Conservation (phyloP, 129 eudicot genomes). For the Glebionis coronaria region DNA sequence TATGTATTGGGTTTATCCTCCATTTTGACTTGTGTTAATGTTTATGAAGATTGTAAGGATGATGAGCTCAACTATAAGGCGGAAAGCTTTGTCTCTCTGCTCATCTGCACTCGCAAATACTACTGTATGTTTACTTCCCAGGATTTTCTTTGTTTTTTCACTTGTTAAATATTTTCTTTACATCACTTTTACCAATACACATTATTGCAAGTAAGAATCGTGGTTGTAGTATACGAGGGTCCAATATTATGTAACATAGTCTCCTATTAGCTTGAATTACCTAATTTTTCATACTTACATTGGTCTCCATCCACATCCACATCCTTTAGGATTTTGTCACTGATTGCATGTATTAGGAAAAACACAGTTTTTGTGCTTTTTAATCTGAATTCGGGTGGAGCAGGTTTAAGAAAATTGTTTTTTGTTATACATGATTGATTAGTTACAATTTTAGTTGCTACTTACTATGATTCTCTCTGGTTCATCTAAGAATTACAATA, state of each 20-base stretch:
- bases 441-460: not conserved
- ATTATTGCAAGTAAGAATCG: no score
- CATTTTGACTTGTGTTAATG: no score
- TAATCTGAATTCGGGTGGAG: no score
- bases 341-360: not conserved
- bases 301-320: no score
- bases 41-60: slow-evolving; percentile 28
- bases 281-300: no score
- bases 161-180: not conserved
- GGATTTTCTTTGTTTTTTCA: not conserved
- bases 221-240: no score
- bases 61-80: slow-evolving; percentile 35
- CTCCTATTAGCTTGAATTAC: no score
- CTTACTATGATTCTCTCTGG: not conserved
- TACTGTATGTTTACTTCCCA: slow-evolving; percentile 23
- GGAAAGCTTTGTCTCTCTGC: slow-evolving; percentile 34
- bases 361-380: not conserved
- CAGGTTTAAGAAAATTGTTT: not conserved
- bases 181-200: no score
- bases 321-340: no score
- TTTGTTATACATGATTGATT: not conserved
- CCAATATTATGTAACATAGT: no score
- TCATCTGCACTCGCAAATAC: slow-evolving; percentile 29
- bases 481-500: not conserved
- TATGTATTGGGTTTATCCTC: no score